A percentile compares a stretch with the other conserved stretches of the same genome.
phyloP scores from a whole-genome alignment of 2,329 filamentous ascomycete genomes.

The Exophiala sideris region DNA sequence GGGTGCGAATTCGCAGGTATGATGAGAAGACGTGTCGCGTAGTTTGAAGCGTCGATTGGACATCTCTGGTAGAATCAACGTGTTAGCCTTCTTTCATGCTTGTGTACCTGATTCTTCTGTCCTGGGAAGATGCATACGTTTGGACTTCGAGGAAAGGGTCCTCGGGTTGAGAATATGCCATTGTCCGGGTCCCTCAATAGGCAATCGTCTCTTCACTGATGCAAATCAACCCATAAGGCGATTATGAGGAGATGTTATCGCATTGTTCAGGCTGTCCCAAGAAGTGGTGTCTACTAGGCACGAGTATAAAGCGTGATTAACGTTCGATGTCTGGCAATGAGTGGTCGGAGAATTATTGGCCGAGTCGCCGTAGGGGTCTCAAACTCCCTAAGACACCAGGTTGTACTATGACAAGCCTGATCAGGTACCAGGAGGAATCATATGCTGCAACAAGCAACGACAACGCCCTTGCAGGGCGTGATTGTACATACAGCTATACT shows the following conservation, averaged over 20 bases:
- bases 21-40: conserved; percentile 87
- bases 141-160: conserved; percentile 51
- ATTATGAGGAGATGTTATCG: neutral
- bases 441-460: no score
- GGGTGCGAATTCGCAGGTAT: conserved; percentile 91
- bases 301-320: neutral
- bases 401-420: no score
- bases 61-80: conserved; percentile 61
- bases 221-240: neutral
- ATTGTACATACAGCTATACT: no score
- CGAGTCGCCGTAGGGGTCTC: no score
- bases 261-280: no score
- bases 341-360: no score
- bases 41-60: conserved; percentile 74
- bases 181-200: neutral
- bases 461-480: no score
- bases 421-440: no score
- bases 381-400: no score
- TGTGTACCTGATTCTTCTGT: neutral
- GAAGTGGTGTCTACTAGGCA: no score
- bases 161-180: conserved; percentile 26
- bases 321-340: no score
- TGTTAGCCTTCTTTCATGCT: conserved; percentile 12
- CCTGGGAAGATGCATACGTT: conserved; percentile 34
- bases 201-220: neutral